Percentiles rank a stretch among this genome's conserved stretches.
Conservation (phyloP, 495 filamentous ascomycete genomes). For the Aspergillus homomorphus region DNA sequence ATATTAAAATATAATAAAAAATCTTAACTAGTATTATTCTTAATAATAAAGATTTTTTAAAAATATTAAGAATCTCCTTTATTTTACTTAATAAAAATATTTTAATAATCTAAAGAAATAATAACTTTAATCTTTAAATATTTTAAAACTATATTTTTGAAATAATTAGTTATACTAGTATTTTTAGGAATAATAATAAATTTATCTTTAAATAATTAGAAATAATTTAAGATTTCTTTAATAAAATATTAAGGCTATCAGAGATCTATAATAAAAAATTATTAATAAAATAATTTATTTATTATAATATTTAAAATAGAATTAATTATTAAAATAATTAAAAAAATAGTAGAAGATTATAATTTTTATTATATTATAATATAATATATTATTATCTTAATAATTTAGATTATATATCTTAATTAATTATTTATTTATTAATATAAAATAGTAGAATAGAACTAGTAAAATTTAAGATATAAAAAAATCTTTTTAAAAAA, state of each 20-base stretch:
- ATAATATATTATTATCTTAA: not conserved
- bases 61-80: too few species aligned
- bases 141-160: constrained; percentile 2
- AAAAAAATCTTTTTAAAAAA: too few species aligned
- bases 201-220: too few species aligned
- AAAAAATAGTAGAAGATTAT: not conserved
- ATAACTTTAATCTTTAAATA: constrained; percentile 5
- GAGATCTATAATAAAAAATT: not conserved
- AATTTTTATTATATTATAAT: not conserved
- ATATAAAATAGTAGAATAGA: not conserved
- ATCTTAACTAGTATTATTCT: constrained; percentile 20
- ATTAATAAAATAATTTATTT: not conserved
- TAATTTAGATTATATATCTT: not conserved
- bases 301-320: not conserved
- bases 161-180: too few species aligned
- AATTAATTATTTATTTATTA: not conserved
- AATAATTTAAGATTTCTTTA: too few species aligned
- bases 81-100: too few species aligned
- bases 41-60: too few species aligned
- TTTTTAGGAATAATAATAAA: not conserved
- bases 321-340: not conserved
- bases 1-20: constrained; percentile 7
- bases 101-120: constrained; percentile 12
- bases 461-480: too few species aligned
- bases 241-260: too few species aligned